Conservation (phyloP, 2,329 filamentous ascomycete species). For the Trichoderma semiorbis region DNA sequence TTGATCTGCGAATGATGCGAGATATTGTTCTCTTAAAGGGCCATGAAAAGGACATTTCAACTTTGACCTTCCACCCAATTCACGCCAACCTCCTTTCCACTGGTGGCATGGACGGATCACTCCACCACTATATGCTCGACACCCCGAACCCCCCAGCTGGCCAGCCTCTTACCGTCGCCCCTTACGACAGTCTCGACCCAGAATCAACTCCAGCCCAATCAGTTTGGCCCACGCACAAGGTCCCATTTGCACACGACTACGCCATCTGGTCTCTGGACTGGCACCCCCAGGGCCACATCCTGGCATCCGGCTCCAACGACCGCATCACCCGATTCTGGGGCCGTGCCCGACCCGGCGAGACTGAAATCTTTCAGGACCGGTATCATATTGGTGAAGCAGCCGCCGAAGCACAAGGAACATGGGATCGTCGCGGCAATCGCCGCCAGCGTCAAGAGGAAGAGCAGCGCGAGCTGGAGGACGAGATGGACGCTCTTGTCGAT, state of each 20-base stretch:
- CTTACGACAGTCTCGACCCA: constrained; percentile 82
- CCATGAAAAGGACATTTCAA: constrained; percentile 94
- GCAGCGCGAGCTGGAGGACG: constrained; percentile 89
- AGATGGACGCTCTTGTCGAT: constrained; percentile 87
- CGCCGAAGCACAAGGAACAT: constrained; percentile 92
- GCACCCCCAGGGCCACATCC: constrained; percentile 93
- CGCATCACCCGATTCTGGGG: constrained; percentile 97
- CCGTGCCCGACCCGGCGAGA: constrained; percentile 80
- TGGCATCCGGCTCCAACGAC: constrained; percentile 94
- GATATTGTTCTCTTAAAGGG: constrained; percentile 91
- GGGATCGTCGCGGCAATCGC: constrained; percentile 74
- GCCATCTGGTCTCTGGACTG: constrained; percentile 98
- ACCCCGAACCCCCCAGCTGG: constrained; percentile 83
- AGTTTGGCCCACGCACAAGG: constrained; percentile 85
- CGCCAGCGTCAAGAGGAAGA: constrained; percentile 86
- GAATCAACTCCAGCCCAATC: constrained; percentile 77
- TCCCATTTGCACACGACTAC: constrained; percentile 87
- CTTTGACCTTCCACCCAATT: constrained; percentile 88
- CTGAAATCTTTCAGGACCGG: constrained; percentile 79
- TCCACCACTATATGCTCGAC: constrained; percentile 93
- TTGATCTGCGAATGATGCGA: constrained; percentile 97
- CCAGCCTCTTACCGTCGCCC: constrained; percentile 67
- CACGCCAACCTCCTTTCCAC: constrained; percentile 87
- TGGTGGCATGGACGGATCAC: constrained; percentile 81
- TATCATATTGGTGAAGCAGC: constrained; percentile 95